Evolutionary conservation across 305 asterid genomes (phyloP).

Genomic region (Fraxinus greggii): DNA sequence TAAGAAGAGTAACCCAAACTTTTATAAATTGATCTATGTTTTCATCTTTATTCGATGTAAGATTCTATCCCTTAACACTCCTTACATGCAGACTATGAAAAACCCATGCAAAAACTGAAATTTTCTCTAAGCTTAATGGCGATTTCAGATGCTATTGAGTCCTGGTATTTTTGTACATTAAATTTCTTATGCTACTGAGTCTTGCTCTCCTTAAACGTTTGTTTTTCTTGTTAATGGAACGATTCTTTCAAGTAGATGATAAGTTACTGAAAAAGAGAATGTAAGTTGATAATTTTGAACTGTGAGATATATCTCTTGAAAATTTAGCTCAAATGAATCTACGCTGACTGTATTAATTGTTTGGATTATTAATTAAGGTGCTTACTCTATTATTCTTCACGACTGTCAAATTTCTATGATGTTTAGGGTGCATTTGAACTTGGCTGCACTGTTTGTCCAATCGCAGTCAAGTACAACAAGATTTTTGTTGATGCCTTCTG

Average conservation of each 20-base stretch:
- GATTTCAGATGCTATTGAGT: slow-evolving; percentile 1
- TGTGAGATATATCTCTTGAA: neutral
- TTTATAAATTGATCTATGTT: too few relatives aligned
- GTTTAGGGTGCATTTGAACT: slow-evolving; percentile 95
- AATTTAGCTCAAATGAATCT: slow-evolving; percentile 8
- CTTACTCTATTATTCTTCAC: neutral
- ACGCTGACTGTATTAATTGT: slow-evolving; percentile 1
- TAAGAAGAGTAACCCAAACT: too few relatives aligned
- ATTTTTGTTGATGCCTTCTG: slow-evolving; percentile 98
- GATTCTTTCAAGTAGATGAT: slow-evolving; percentile 4
- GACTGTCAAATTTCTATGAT: slow-evolving; percentile 24
- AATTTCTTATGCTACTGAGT: neutral
- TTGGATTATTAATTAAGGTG: neutral
- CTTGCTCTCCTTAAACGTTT: neutral
- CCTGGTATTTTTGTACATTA: slow-evolving; percentile 11
- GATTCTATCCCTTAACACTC: too few relatives aligned
- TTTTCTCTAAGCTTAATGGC: neutral
- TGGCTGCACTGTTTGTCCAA: slow-evolving; percentile 91
- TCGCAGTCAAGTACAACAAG: slow-evolving; percentile 95
- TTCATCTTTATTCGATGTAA: too few relatives aligned
- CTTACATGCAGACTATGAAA: neutral
- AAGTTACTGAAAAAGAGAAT: neutral
- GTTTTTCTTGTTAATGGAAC: neutral
- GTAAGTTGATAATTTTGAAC: slow-evolving; percentile 8
- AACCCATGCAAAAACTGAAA: neutral